Conservation (phyloP, 192 early-diverging fungal genomes). For the Coemansia sp. region DNA sequence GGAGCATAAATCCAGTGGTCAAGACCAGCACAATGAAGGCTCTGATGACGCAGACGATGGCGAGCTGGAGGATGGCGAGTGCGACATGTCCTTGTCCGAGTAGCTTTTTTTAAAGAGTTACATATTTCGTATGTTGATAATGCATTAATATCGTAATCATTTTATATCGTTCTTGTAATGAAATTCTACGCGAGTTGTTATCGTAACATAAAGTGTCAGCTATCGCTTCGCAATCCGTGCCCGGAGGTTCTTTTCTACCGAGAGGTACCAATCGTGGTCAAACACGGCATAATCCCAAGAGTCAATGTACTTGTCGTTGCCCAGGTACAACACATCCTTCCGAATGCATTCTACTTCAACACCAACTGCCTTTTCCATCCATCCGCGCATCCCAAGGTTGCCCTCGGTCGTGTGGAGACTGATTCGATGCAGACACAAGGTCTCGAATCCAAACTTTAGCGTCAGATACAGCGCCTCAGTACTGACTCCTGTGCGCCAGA, state of each 20-base stretch:
- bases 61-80: slow-evolving; percentile 47
- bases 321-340: slow-evolving; percentile 37
- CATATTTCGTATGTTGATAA: background rate
- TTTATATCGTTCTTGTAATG: no score
- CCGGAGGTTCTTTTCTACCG: slow-evolving; percentile 16
- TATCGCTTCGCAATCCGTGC: slow-evolving; percentile 4
- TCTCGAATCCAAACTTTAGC: slow-evolving; percentile 42
- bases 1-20: background rate
- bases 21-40: background rate
- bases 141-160: slow-evolving; percentile 1
- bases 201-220: background rate
- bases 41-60: background rate
- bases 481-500: slow-evolving; percentile 43
- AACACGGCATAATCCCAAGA: slow-evolving; percentile 48
- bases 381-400: slow-evolving; percentile 46
- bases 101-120: slow-evolving; percentile 1
- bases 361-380: slow-evolving; percentile 39
- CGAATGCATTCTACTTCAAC: slow-evolving; percentile 32
- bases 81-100: slow-evolving; percentile 45
- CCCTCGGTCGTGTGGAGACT: slow-evolving; percentile 28
- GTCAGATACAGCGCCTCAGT: slow-evolving; percentile 35
- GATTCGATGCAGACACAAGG: slow-evolving; percentile 35
- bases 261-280: slow-evolving; percentile 30
- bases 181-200: background rate
- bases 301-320: slow-evolving; percentile 25